These are phyloP conservation scores for Trichophaea hybrida DNA, from an alignment of 2,329 filamentous ascomycete species.

Conservation along the genomic window DNA sequence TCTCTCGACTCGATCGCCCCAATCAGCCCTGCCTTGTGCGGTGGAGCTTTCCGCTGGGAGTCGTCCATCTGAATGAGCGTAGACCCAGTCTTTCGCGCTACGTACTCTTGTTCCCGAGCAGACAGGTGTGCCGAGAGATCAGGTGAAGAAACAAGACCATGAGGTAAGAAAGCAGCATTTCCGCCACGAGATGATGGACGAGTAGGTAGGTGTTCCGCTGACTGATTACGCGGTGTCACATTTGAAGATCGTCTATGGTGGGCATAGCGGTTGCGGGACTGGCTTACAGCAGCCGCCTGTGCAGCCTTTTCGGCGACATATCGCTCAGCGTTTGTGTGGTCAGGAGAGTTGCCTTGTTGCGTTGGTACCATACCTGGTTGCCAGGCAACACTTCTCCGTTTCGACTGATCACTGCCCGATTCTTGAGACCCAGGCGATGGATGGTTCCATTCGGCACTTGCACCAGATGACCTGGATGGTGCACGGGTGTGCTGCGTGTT, in stretches of 20 bases:
- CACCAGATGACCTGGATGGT: constrained; percentile 12
- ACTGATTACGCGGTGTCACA: constrained; percentile 30
- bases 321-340: constrained; percentile 59
- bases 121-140: constrained; percentile 51
- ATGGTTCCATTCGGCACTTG: constrained; percentile 3
- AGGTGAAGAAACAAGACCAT: constrained; percentile 18
- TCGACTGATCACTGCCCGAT: constrained; percentile 12
- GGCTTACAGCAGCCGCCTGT: constrained; percentile 39
- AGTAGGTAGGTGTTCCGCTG: constrained; percentile 35
- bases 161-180: constrained; percentile 25
- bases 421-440: background rate
- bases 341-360: constrained; percentile 32
- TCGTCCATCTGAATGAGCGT: constrained; percentile 55
- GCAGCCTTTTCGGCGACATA: constrained; percentile 67
- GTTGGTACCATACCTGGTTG: constrained; percentile 48
- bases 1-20: constrained; percentile 69
- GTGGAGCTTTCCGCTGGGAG: constrained; percentile 39
- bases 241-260: constrained; percentile 47
- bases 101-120: constrained; percentile 73
- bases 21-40: constrained; percentile 49
- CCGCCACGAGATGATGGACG: constrained; percentile 30
- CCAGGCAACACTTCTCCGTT: constrained; percentile 58
- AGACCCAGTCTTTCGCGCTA: constrained; percentile 66
- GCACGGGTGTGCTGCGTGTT: constrained; percentile 21
- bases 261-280: constrained; percentile 33